Conservation (phyloP, 495 filamentous ascomycete species). For the Aspergillus steynii region DNA sequence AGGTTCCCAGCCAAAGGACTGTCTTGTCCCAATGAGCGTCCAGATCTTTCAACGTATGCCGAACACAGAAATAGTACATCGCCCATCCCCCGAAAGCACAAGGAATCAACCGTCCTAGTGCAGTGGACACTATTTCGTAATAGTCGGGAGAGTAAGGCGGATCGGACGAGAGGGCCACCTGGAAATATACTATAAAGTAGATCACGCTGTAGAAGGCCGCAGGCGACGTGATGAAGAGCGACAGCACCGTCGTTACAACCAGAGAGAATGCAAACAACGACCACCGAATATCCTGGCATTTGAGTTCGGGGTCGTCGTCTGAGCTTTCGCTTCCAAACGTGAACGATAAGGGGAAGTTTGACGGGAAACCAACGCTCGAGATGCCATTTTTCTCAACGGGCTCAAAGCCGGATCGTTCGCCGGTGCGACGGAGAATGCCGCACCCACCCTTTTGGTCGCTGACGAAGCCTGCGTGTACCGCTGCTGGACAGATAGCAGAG, state of each 20-base stretch:
- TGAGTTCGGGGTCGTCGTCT: conserved; percentile 18
- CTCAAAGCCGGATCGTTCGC: conserved; percentile 56
- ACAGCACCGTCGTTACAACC: conserved; percentile 61
- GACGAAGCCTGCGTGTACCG: conserved; percentile 72
- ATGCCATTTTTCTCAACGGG: conserved; percentile 59
- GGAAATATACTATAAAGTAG: conserved; percentile 71
- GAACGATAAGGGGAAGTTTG: conserved; percentile 70
- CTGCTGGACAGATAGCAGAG: conserved; percentile 73
- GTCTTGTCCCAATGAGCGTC: conserved; percentile 72
- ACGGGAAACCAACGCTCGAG: conserved; percentile 62
- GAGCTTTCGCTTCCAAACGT: conserved; percentile 46
- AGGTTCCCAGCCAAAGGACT: conserved; percentile 69
- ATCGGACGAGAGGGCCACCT: conserved; percentile 74
- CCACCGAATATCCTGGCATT: conserved; percentile 70
- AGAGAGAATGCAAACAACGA: conserved; percentile 64
- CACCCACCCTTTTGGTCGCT: conserved; percentile 67
- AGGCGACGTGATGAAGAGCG: conserved; percentile 64
- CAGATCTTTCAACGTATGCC: conserved; percentile 52
- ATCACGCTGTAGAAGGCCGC: conserved; percentile 63
- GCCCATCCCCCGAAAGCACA: conserved; percentile 70
- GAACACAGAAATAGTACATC: conserved; percentile 62
- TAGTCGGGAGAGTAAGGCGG: conserved; percentile 53
- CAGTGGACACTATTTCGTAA: conserved; percentile 59
- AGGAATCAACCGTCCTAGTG: conserved; percentile 70
- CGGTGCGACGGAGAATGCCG: conserved; percentile 64